These are phyloP conservation scores for Lodderomyces theae DNA, from an alignment of 1,139 yeast species.

Conservation along the genomic window DNA sequence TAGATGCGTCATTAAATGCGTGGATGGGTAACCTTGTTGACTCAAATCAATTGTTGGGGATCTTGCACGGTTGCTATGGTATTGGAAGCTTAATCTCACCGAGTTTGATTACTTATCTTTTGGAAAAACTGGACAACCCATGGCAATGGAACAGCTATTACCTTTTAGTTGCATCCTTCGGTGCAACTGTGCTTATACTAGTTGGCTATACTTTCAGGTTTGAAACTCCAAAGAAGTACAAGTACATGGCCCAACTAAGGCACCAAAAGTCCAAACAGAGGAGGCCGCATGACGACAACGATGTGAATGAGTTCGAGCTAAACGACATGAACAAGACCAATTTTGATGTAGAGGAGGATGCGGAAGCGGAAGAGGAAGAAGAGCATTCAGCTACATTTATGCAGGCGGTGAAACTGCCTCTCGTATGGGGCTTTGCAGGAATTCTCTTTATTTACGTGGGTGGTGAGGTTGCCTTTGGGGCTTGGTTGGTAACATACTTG, in stretches of 20 bases:
- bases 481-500: constrained; percentile 63
- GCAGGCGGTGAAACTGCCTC: constrained; percentile 39
- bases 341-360: constrained; percentile 17
- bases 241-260: constrained; percentile 25
- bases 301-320: constrained; percentile 11
- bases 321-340: constrained; percentile 13
- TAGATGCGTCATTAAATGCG: constrained; percentile 60
- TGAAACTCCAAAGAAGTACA: constrained; percentile 58
- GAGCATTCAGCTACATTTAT: constrained; percentile 20
- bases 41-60: constrained; percentile 62
- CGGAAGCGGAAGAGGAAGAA: constrained; percentile 18
- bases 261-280: constrained; percentile 9
- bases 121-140: constrained; percentile 31
- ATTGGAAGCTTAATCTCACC: constrained; percentile 69
- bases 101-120: constrained; percentile 47
- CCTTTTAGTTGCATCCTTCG: constrained; percentile 29
- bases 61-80: constrained; percentile 68
- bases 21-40: constrained; percentile 57
- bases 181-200: constrained; percentile 22
- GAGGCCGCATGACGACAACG: not conserved
- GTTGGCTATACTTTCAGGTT: constrained; percentile 35
- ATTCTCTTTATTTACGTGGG: constrained; percentile 63
- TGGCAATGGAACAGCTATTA: constrained; percentile 52
- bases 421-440: constrained; percentile 47
- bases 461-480: constrained; percentile 65